Conservation (phyloP, 2,329 filamentous ascomycete genomes). For the Neonectria faginata region DNA sequence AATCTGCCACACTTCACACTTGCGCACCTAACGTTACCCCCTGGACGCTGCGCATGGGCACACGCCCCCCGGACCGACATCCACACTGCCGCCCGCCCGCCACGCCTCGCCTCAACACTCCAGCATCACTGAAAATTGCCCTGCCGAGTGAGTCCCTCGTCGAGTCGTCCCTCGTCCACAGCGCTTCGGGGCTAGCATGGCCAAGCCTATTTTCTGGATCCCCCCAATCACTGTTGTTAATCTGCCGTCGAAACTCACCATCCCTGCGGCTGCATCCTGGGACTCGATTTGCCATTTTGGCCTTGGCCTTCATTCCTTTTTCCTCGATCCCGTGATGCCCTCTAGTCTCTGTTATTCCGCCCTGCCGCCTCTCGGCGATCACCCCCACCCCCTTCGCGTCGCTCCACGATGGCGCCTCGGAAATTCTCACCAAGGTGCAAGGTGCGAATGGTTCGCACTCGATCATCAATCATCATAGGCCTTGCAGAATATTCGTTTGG, state of each 20-base stretch:
- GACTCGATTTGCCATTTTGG: constrained; percentile 22
- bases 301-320: constrained; percentile 33
- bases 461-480: background rate
- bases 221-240: constrained; percentile 29
- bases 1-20: constrained; percentile 23
- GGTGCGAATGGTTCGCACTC: background rate
- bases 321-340: constrained; percentile 29
- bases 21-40: constrained; percentile 2
- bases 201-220: constrained; percentile 31
- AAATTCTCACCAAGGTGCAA: background rate
- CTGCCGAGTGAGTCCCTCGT: constrained; percentile 10
- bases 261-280: constrained; percentile 36
- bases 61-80: constrained; percentile 29
- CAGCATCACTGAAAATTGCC: constrained; percentile 16
- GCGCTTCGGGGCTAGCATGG: constrained; percentile 30
- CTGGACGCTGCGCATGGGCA: constrained; percentile 16
- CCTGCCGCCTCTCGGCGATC: constrained; percentile 12
- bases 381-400: background rate
- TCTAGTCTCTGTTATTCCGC: constrained; percentile 3
- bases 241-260: constrained; percentile 34
- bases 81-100: constrained; percentile 36
- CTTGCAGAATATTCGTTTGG: background rate
- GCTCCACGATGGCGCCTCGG: constrained; percentile 7
- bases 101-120: constrained; percentile 38
- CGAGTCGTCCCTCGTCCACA: constrained; percentile 4